A percentile compares a stretch with the other conserved stretches of the same genome.
Conservation (phyloP, 495 filamentous ascomycete genomes). For the Trichocladium antarcticum region DNA sequence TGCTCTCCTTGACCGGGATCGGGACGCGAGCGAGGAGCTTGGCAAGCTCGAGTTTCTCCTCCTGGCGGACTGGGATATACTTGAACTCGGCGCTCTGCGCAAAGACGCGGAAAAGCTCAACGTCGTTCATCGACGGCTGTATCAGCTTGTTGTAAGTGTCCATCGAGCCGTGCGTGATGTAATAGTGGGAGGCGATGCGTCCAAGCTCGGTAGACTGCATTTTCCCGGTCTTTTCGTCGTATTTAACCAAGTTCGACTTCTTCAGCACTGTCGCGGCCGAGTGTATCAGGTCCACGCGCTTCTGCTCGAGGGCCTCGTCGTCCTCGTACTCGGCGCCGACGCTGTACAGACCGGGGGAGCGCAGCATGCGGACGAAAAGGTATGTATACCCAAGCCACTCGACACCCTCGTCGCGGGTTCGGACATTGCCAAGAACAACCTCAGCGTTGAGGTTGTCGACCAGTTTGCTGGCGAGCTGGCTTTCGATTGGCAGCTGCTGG, state of each 20-base stretch:
- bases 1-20: constrained; percentile 92
- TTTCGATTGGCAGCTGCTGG: constrained; percentile 95
- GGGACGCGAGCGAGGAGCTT: constrained; percentile 85
- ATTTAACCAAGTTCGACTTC: constrained; percentile 78
- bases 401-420: constrained; percentile 85
- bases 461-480: constrained; percentile 84
- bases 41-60: constrained; percentile 92
- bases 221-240: constrained; percentile 86
- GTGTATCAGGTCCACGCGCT: constrained; percentile 90
- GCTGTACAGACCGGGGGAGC: constrained; percentile 89
- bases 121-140: constrained; percentile 78
- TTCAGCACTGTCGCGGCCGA: constrained; percentile 84
- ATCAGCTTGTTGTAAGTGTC: constrained; percentile 90
- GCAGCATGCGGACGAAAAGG: constrained; percentile 93
- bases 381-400: constrained; percentile 99
- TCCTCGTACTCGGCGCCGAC: constrained; percentile 93
- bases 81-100: constrained; percentile 97
- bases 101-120: constrained; percentile 97
- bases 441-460: constrained; percentile 97
- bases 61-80: constrained; percentile 94
- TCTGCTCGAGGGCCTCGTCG: constrained; percentile 85
- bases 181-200: constrained; percentile 93
- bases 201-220: constrained; percentile 89
- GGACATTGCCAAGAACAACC: constrained; percentile 89
- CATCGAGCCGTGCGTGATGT: constrained; percentile 95